Evolutionary conservation across 2,329 filamentous ascomycete species (phyloP), one percentile per base, ranked within the genome.

Genomic region (Capronia epimyces): DNA sequence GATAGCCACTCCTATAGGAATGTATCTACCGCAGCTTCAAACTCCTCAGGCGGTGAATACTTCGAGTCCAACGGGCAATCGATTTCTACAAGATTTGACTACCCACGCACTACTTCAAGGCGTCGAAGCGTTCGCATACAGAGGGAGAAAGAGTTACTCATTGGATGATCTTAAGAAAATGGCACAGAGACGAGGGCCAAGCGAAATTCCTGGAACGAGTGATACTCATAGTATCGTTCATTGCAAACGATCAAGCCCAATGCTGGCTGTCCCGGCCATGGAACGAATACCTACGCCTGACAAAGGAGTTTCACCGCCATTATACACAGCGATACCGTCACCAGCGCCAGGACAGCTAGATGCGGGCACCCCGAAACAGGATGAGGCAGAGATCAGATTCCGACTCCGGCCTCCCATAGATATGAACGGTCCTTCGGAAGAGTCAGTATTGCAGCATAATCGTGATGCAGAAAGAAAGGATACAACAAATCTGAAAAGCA

Each of bases 121-220:
- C 20, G 20, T 24, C 21, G 46, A 50, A 2, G 34, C 34, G 25
- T 50, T 48, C 31, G 16, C 42, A 16, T 45, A 42, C 15, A 16
- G 25, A 18, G 18, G 15, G 4, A 47, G 39, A 32, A 45, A 16
- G n/a, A 42, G 49, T 40, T 51, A 48, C 34, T 56, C 57, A 2
- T 43, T 59, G 24, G 48, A 54, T n/a, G 57, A 58, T n/a, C 32
- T 57, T 24, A 59, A 43, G 43, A 16, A 10, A 15, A 20, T 18
- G 20, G 27, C 37, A 18, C 9, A 16, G 31, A 42, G 34, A 16
- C 42, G 10, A 16, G 4, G 22, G 5, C 12, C 15, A 27, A 10
- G 15, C 27, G 2, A 36, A 34, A 10, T 8, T 42, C n/a, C 18
- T 15, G 39, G 15, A 8, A n/a, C 39, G 7, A n/a, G 15, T 20